Percentiles rank a stretch among this genome's conserved stretches.
Conservation (phyloP, 352 stramenopile genomes). For the Elongisporangium prolatum region DNA sequence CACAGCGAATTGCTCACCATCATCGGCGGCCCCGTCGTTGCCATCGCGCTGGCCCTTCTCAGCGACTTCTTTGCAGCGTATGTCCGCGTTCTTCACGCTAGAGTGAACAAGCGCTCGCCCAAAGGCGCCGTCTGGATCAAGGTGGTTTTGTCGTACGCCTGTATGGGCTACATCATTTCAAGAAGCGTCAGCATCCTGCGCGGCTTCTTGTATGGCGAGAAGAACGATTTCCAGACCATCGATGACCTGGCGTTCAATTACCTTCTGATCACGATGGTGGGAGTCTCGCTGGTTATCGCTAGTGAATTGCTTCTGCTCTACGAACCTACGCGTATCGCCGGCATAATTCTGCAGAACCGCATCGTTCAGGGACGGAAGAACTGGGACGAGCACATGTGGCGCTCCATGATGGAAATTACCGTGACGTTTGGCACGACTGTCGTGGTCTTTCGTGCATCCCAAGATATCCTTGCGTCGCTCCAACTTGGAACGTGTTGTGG, state of each 20-base stretch:
- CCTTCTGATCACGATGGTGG: slow-evolving; percentile 67
- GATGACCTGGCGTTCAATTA: slow-evolving; percentile 69
- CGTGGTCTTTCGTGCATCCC: slow-evolving; percentile 45
- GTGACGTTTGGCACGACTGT: slow-evolving; percentile 53
- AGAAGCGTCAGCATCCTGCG: slow-evolving; percentile 38
- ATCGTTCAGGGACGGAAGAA: slow-evolving; percentile 67
- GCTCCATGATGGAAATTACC: slow-evolving; percentile 56
- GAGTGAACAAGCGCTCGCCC: slow-evolving; percentile 23
- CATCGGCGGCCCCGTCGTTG: slow-evolving; percentile 26
- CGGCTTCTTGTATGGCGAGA: slow-evolving; percentile 33
- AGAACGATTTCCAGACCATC: slow-evolving; percentile 27
- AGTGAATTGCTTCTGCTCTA: slow-evolving; percentile 76
- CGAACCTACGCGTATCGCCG: slow-evolving; percentile 44
- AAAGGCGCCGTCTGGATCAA: slow-evolving; percentile 65
- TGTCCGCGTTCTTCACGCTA: slow-evolving; percentile 42
- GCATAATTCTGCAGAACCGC: slow-evolving; percentile 61
- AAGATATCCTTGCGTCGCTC: slow-evolving; percentile 62
- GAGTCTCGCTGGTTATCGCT: slow-evolving; percentile 66
- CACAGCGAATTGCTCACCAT: slow-evolving; percentile 47
- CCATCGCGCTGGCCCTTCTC: slow-evolving; percentile 33
- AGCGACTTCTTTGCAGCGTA: slow-evolving; percentile 62
- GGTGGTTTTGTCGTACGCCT: slow-evolving; percentile 53
- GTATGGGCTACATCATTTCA: slow-evolving; percentile 63
- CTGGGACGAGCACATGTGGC: slow-evolving; percentile 52
- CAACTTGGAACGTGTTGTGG: slow-evolving; percentile 70